Base-by-base conservation (phyloP, 208 protist genomes). In the Acanthamoeba triangularis region DNA sequence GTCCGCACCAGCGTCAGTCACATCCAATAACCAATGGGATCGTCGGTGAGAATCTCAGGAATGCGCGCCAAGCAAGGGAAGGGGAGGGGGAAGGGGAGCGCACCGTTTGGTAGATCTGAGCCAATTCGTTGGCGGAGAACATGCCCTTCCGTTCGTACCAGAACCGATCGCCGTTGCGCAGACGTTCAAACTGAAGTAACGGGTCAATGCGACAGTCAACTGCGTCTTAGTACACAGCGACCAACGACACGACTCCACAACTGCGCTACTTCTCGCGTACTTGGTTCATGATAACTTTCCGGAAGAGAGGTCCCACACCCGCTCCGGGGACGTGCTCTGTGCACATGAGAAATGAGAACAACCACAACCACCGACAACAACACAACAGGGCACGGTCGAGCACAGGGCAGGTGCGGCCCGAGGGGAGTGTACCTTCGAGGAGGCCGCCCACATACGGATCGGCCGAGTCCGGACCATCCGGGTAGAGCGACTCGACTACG, bases 121-220 rank as follows among this genome's bases (percentile, higher is more conserved):
- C 33, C 33, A 93, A 47, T n/a, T 93, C 87, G 65, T 14, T n/a
- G n/a, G 6, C 30, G 23, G 49, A 47, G 87, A 93, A 93, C 87
- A 93, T 93, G 63, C 65, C 87, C 41, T 49, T 30, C 0, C 87
- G 87, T 20, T 96, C 93, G 59, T 59, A 95, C 67, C 91, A 96
- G 80, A 94, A 96, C 1, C 90, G 65, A 37, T 96, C 95, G 30
- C 92, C 95, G 20, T 95, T 56, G 11, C 88, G 37, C 47, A 95
- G n/a, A 0, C 90, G 49, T 33, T 95, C 25, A 44, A 95, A 95
- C 94, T 96, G 87, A 16, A 30, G 25, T 2, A 65, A 11, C 1
- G 54, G 20, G 54, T 0, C 54, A 61, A 61, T 61, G 11, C 52
- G 11, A 7, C 7, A 16, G 52, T 16, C 52, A 16, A 59, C 52